These are phyloP conservation scores for Euphrasia arctica DNA, from an alignment of 305 asterid genomes.

Conservation along the genomic window DNA sequence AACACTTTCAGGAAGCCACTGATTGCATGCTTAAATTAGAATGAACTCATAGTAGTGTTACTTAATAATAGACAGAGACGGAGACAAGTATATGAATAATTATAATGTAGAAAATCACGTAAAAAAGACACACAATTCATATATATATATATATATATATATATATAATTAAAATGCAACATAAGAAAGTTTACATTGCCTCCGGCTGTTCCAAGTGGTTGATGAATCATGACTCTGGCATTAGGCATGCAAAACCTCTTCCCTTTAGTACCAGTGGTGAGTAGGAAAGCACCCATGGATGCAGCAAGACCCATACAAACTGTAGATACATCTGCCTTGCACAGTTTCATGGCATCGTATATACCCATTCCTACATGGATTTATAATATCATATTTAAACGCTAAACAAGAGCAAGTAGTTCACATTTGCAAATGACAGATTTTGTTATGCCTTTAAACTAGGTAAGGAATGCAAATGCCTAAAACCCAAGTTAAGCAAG, in stretches of 20 bases:
- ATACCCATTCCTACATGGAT: slow-evolving; percentile 66
- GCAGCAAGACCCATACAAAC: slow-evolving; percentile 79
- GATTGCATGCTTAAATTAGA: background rate
- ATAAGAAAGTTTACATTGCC: slow-evolving; percentile 53
- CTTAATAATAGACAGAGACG: background rate
- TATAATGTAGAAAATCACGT: background rate
- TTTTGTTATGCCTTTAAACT: background rate
- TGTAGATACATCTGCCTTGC: slow-evolving; percentile 94
- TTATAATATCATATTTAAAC: background rate
- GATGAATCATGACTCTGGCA: slow-evolving; percentile 93
- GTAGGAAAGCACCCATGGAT: slow-evolving; percentile 83
- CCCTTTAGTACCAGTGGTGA: slow-evolving; percentile 89
- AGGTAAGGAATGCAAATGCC: background rate
- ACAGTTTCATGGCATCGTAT: slow-evolving; percentile 82
- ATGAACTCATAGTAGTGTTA: no score
- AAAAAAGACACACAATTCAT: background rate
- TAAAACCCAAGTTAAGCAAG: background rate
- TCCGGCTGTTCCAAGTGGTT: slow-evolving; percentile 83
- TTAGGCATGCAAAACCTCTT: slow-evolving; percentile 98
- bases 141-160: background rate
- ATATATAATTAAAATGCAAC: background rate
- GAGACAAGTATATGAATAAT: background rate
- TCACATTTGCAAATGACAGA: slow-evolving; percentile 1
- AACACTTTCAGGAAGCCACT: background rate
- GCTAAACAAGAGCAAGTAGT: slow-evolving; percentile 5